Percentiles rank a stretch among this genome's conserved stretches.
phyloP scores from a whole-genome alignment of 106 monocot species.

The Platanthera guangdongensis region DNA sequence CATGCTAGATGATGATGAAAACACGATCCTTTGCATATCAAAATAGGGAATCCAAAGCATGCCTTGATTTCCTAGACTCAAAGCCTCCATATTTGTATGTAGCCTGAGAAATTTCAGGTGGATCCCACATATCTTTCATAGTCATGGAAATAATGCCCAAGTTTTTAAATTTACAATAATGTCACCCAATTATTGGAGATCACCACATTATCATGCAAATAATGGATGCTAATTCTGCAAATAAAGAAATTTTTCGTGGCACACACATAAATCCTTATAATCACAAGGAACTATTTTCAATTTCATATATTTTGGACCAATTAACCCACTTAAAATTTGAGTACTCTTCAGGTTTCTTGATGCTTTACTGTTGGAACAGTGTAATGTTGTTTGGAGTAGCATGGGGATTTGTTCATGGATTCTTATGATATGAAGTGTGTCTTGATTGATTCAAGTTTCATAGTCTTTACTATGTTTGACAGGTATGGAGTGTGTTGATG shows the following conservation, averaged over 20 bases:
- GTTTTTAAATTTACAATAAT: neutral
- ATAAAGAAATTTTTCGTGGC: neutral
- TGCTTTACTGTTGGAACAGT: neutral
- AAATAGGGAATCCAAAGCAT: too few species aligned
- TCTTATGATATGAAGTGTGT: neutral
- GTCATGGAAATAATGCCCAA: too few species aligned
- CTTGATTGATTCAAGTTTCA: neutral
- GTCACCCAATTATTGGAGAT: neutral
- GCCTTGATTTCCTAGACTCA: too few species aligned
- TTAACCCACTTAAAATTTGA: neutral
- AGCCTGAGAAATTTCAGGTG: too few species aligned
- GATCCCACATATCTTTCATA: too few species aligned
- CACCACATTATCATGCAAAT: neutral
- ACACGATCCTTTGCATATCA: too few species aligned
- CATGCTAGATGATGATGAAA: neutral
- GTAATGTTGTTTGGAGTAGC: neutral
- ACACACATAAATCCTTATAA: neutral
- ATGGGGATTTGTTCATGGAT: neutral
- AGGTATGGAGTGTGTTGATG: conserved; percentile 41
- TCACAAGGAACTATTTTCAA: too few species aligned
- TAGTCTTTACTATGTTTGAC: neutral
- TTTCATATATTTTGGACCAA: too few species aligned
- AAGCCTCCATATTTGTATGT: too few species aligned
- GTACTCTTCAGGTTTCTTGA: neutral
- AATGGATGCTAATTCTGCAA: neutral